phyloP scores from a whole-genome alignment of 2,329 filamentous ascomycete species.

The Ophiostoma angusticollis region DNA sequence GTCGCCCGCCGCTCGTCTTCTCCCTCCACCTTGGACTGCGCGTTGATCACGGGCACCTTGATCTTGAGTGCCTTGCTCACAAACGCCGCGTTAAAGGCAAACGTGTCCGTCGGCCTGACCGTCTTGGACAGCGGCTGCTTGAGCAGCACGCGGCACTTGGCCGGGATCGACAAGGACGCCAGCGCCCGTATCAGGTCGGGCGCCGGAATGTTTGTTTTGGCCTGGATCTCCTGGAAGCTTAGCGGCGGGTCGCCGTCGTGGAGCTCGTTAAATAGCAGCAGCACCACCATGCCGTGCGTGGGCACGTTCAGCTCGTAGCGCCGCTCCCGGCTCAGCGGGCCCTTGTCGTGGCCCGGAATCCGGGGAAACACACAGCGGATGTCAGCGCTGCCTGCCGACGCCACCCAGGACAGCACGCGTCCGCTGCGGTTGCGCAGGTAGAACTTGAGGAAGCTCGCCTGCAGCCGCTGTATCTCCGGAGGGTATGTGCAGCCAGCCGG shows the following conservation, averaged over 20 bases:
- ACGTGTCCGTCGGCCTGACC: constrained; percentile 63
- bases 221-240: constrained; percentile 67
- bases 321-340: constrained; percentile 46
- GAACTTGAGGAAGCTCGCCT: constrained; percentile 76
- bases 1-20: constrained; percentile 55
- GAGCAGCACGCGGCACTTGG: constrained; percentile 67
- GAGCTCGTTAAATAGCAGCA: constrained; percentile 83
- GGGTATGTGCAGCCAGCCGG: constrained; percentile 53
- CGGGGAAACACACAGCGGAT: constrained; percentile 67
- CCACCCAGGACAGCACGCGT: constrained; percentile 73
- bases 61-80: constrained; percentile 73
- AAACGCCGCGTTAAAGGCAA: constrained; percentile 73
- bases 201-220: constrained; percentile 63
- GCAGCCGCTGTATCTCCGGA: constrained; percentile 57
- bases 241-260: constrained; percentile 27
- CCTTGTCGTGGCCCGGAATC: constrained; percentile 56
- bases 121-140: constrained; percentile 73
- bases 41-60: constrained; percentile 74
- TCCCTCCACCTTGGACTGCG: constrained; percentile 74
- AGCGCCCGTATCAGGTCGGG: constrained; percentile 64
- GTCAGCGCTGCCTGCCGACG: constrained; percentile 64
- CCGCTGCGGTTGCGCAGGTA: constrained; percentile 82
- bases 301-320: constrained; percentile 85
- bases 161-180: constrained; percentile 68
- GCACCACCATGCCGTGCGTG: constrained; percentile 82